Evolutionary conservation across 176 grass and related monocot genomes (phyloP), one percentile per base, ranked within the genome.

Genomic region (Tillandsia leiboldiana): DNA sequence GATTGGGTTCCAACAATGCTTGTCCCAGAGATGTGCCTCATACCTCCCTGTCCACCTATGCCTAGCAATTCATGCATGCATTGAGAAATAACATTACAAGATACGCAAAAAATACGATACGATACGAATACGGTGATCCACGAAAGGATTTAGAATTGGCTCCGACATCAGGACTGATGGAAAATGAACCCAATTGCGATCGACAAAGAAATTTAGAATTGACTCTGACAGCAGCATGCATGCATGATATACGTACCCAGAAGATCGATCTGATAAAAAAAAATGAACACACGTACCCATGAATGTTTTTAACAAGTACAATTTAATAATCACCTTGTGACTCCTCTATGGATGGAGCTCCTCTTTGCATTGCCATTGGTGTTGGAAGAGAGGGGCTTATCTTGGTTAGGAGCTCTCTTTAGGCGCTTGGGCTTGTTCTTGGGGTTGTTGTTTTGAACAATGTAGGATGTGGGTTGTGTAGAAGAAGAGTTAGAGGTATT

Each of bases 21-120:
- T 99, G 73, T 99, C 90, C 95, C 95, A 99, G 18, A 99, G 75
- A 81, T 99, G 95, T 18, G 90, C 95, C 77, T 99, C 95, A 72
- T 81, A 99, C 18, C 90, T 87, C 62, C 90, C 95, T 15, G 90
- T 90, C 90, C 84, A 88, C 86, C 94, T 83, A 65, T 99, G 94
- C 84, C 94, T 99, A 49, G 56, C 53, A 2, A 52, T 20, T 20
- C 20, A 20, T 20, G 20, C 75, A 83, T 71, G 70, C 71, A 88
- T 23, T 9, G 26, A 29, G n/a, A 51, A 9, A 33, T 18, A 23
- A 71, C 71, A 75, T 74, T 72, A 80, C 67, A 71, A 24, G 75
- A 33, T 20, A 11, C n/a, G 24, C 24, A 24, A 24, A 24, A 24
- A 24, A 24, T 1, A 1, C 24, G 24, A 24, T 24, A 24, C 24